Evolutionary conservation across 768 basidiomycete genomes (phyloP), one percentile per base, ranked within the genome.

Genomic region (Russula earlei): DNA sequence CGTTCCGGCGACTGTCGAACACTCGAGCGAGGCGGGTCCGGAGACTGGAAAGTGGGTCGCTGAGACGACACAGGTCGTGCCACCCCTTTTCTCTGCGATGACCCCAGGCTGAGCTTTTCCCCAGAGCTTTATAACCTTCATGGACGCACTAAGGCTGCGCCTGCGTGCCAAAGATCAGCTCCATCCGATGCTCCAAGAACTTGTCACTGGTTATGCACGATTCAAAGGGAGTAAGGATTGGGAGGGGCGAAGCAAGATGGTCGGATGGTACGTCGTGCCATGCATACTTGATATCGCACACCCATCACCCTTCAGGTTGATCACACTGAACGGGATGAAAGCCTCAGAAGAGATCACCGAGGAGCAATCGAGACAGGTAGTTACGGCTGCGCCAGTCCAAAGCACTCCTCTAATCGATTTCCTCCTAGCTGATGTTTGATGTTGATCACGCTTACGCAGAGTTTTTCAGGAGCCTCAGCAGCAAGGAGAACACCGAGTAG

Each of bases 21-120:
- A 98, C 68, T 89, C 90, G 12, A 87, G 87, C 42, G 92, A 93
- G 68, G 87, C 87, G 8, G 91, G 90, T 0, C 87, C 86, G 11
- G 94, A 97, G 70, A 91, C 89, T 0, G 88, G 89, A 34, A 96
- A 97, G 70, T 93, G 90, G 88, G 91, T 99, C 25, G 95, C 95
- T 9, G 91, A 97, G 70, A 97, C 95, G 5, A 98, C 95, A 0
- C 91, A 95, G 79, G 94, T 90, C n/a, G 42, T 53, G 73, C 58
- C 17, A 17, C 20, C 17, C 22, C 5, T 22, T 12, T 38, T 38
- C 12, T 52, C 15, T 52, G 42, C 52, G 29, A 22, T n/a, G 10
- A 9, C n/a, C 8, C 37, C n/a, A 17, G 41, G n/a, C 38, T 43
- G n/a, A 52, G 41, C n/a, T 17, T 27, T 10, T 17, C 44, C 55